These are phyloP conservation scores for Lentinula sp. DNA, from an alignment of 768 basidiomycete genomes.

Conservation along the genomic window DNA sequence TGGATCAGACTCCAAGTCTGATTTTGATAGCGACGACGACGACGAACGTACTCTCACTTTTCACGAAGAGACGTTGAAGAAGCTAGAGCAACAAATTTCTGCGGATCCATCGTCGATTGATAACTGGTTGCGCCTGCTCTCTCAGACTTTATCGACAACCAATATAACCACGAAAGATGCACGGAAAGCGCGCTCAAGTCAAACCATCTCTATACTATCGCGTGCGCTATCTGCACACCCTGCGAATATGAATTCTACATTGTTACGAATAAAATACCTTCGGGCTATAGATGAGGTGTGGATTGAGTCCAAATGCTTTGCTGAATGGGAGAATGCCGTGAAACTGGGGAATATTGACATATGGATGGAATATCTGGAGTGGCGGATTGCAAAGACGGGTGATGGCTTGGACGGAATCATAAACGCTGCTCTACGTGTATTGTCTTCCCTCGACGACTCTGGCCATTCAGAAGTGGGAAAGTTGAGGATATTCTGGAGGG, in stretches of 20 bases:
- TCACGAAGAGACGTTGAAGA: constrained; percentile 52
- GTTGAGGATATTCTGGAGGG: constrained; percentile 68
- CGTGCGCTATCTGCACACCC: constrained; percentile 58
- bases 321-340: constrained; percentile 70
- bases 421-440: constrained; percentile 41
- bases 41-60: constrained; percentile 38
- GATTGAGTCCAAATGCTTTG: constrained; percentile 43
- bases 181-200: constrained; percentile 60
- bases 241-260: constrained; percentile 39
- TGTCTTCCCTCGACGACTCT: constrained; percentile 32
- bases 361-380: constrained; percentile 79
- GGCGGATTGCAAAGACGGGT: constrained; percentile 48
- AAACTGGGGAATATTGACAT: constrained; percentile 47
- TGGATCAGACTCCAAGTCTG: constrained; percentile 19
- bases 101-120: constrained; percentile 44
- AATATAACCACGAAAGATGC: constrained; percentile 66
- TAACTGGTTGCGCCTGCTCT: constrained; percentile 60
- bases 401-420: constrained; percentile 48
- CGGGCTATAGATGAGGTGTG: constrained; percentile 71
- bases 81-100: constrained; percentile 49
- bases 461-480: constrained; percentile 44
- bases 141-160: constrained; percentile 55
- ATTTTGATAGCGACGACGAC: constrained; percentile 29
- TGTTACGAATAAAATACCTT: constrained; percentile 58
- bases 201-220: constrained; percentile 58